These are phyloP conservation scores for Dissophora ornata DNA, from an alignment of 192 early-diverging fungal species.

Conservation along the genomic window DNA sequence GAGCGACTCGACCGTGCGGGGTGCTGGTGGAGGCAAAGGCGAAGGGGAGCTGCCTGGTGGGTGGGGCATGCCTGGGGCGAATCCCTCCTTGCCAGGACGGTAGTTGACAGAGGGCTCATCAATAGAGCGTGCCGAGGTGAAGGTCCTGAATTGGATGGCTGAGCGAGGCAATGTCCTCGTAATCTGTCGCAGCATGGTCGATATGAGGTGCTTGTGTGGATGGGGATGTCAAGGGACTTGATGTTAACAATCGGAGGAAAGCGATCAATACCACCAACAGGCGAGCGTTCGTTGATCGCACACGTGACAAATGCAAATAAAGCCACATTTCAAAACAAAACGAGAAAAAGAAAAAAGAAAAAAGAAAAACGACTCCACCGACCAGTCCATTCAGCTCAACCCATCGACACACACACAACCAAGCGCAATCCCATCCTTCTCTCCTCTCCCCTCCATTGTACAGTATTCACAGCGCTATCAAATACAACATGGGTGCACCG, in stretches of 20 bases:
- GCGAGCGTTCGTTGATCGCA: neutral
- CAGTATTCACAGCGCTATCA: neutral
- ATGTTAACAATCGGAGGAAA: neutral
- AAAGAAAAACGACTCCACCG: neutral
- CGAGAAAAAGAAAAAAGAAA: constrained; percentile 13
- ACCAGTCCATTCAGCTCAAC: neutral
- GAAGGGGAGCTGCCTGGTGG: constrained; percentile 42
- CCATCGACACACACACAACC: no score
- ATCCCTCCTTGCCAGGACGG: constrained; percentile 49
- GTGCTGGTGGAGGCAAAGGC: constrained; percentile 34
- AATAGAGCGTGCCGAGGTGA: constrained; percentile 42
- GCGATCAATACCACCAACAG: neutral
- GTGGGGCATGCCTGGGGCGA: constrained; percentile 51
- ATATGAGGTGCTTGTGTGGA: no score
- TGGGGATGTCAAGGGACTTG: neutral
- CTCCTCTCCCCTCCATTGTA: neutral
- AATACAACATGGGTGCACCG: constrained; percentile 43
- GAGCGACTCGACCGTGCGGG: constrained; percentile 37
- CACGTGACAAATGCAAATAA: neutral
- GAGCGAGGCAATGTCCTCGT: constrained; percentile 26
- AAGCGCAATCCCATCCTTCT: neutral
- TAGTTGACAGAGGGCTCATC: constrained; percentile 48
- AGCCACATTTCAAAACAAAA: constrained; percentile 51
- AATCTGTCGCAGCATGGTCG: constrained; percentile 48
- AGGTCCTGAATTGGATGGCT: constrained; percentile 18